Percentiles rank a stretch among this genome's conserved stretches.
Conservation (phyloP, 1,284 basidiomycete genomes). For the Cutaneotrichosporon spelunceum region DNA sequence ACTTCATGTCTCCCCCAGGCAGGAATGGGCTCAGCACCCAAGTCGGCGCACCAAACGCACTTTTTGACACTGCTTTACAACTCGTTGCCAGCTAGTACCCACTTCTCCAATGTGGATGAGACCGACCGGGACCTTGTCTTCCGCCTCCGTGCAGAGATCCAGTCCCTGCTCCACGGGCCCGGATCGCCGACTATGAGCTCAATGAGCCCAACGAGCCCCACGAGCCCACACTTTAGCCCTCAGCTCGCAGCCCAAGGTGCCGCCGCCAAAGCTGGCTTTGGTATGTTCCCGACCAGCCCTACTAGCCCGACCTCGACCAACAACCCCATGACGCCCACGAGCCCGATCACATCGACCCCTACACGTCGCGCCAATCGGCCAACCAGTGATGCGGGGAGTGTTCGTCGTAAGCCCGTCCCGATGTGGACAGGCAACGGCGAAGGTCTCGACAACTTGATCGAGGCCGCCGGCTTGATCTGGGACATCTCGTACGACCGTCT, state of each 20-base stretch:
- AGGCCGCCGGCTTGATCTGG: conserved; percentile 42
- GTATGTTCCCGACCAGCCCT: background rate
- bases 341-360: conserved; percentile 3
- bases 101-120: conserved; percentile 36
- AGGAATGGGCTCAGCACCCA: conserved; percentile 21
- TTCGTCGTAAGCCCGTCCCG: conserved; percentile 36
- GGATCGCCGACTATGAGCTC: too few relatives aligned
- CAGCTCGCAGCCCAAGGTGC: conserved; percentile 7
- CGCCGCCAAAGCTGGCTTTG: conserved; percentile 8
- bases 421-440: conserved; percentile 22
- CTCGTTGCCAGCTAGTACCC: conserved; percentile 32
- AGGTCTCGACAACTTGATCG: conserved; percentile 27
- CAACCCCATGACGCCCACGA: conserved; percentile 12
- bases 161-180: conserved; percentile 32
- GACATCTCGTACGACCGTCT: conserved; percentile 32
- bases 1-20: conserved; percentile 29
- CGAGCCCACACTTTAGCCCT: conserved; percentile 8
- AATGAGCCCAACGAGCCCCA: background rate
- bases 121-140: conserved; percentile 47
- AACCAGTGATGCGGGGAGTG: background rate
- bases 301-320: background rate
- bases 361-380: background rate
- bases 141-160: conserved; percentile 47
- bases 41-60: conserved; percentile 37
- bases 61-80: conserved; percentile 34